Conservation (phyloP, 1,284 basidiomycete genomes). For the Cystobasidium pallidum region DNA sequence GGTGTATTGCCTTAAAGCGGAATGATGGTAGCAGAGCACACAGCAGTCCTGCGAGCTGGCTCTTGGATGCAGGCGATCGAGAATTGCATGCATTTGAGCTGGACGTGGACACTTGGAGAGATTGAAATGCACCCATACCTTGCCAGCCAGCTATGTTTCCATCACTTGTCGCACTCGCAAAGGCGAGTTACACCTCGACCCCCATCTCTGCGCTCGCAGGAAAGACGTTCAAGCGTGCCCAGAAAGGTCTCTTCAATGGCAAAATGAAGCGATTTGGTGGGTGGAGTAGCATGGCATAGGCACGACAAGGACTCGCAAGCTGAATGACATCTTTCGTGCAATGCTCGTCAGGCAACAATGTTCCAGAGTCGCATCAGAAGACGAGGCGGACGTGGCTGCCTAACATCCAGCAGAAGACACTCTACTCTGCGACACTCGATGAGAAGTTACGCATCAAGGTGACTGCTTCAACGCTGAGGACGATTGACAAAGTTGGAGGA, state of each 20-base stretch:
- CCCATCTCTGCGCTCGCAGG: slow-evolving; percentile 26
- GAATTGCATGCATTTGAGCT: slow-evolving; percentile 4
- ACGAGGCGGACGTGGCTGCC: slow-evolving; percentile 88
- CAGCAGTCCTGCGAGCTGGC: no score
- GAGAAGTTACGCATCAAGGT: slow-evolving; percentile 67
- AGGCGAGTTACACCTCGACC: slow-evolving; percentile 25
- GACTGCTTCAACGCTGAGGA: slow-evolving; percentile 72
- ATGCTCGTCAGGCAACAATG: slow-evolving; percentile 70
- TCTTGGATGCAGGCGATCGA: slow-evolving; percentile 7
- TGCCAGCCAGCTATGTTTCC: slow-evolving; percentile 33
- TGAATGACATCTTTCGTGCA: no score
- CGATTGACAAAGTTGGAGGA: slow-evolving; percentile 81
- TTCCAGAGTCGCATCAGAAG: slow-evolving; percentile 86
- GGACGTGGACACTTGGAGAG: no score
- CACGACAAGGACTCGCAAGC: not conserved
- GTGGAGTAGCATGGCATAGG: not conserved
- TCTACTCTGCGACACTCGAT: slow-evolving; percentile 69
- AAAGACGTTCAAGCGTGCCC: slow-evolving; percentile 39
- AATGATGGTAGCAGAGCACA: no score
- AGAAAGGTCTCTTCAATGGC: slow-evolving; percentile 41
- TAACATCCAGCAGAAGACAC: slow-evolving; percentile 74
- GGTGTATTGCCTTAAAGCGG: not conserved
- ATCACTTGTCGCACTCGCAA: slow-evolving; percentile 16
- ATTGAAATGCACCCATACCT: no score
- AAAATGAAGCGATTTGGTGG: slow-evolving; percentile 41